Evolutionary conservation across 176 grass and related monocot species (phyloP), one percentile per base, ranked within the genome.

Genomic region (Coix lacrymajobi): DNA sequence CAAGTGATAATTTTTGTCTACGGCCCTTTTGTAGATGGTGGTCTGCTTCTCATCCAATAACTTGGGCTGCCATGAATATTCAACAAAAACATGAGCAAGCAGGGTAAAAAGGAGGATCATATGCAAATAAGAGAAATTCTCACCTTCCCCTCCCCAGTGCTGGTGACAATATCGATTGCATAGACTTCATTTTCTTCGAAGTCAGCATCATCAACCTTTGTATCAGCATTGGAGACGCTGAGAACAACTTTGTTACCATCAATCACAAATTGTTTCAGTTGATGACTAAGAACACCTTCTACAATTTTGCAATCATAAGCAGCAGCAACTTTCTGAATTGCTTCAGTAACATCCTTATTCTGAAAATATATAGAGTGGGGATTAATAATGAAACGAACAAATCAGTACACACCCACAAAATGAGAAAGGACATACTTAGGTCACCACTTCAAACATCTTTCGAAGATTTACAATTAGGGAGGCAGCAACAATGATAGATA

Each of bases 131-230:
- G 14, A 78, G 28, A 1, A 1, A 57, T 62, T 36, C 48, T 81
- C 61, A 99, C 97, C 93, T 99, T 99, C 17, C 96, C 97, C 86
- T 99, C 97, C 36, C 97, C 97, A 28, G 93, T 99, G 60, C 91
- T 96, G 36, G 97, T 88, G 57, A 99, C 97, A 66, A 99, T 96
- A 84, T 99, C 97, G 61, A 99, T 90, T 32, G 97, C 93, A 83
- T 99, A 99, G 11, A 99, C 93, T 88, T 99, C 97, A 88, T 99
- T 99, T 86, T 99, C 97, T 76, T 99, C 97, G 89, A 99, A 99
- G 36, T 99, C 97, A 77, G 93, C 91, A 87, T 99, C 97, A 92
- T 99, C 97, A 45, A 96, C 97, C 83, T 92, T 92, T 2, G 97
- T 99, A 12, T 99, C 97, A 68, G 97, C 89, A 83, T 90, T 96